Percentiles rank a stretch among this genome's conserved stretches.
phyloP scores from a whole-genome alignment of 768 basidiomycete genomes.

The Lactarius quietus region DNA sequence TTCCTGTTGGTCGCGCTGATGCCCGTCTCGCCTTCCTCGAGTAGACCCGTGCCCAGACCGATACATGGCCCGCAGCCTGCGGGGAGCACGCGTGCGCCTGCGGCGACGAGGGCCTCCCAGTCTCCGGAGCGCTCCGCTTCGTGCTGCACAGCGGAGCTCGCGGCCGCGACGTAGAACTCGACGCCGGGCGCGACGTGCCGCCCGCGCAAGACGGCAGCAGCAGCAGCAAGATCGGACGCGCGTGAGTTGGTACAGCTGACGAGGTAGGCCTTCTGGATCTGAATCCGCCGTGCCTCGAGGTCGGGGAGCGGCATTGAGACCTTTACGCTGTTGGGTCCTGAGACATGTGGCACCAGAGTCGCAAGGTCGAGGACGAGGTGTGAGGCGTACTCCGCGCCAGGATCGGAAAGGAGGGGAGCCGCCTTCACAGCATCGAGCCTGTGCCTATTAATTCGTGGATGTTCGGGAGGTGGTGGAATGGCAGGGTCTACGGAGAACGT shows the following conservation, averaged over 20 bases:
- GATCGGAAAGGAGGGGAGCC: conserved; percentile 60
- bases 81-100: conserved; percentile 90
- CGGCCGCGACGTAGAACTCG: conserved; percentile 97
- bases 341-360: conserved; percentile 91
- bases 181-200: conserved; percentile 81
- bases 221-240: conserved; percentile 89
- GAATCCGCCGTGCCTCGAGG: conserved; percentile 68
- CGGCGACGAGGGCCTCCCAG: conserved; percentile 82
- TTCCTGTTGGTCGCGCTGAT: conserved; percentile 99
- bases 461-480: conserved; percentile 72
- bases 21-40: conserved; percentile 93
- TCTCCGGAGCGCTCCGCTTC: conserved; percentile 84
- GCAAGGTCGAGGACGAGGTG: conserved; percentile 91
- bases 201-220: conserved; percentile 84
- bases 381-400: conserved; percentile 75
- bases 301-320: conserved; percentile 87
- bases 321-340: conserved; percentile 98
- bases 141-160: conserved; percentile 85
- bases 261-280: conserved; percentile 96
- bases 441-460: conserved; percentile 78
- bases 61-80: conserved; percentile 99
- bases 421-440: conserved; percentile 65
- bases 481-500: conserved; percentile 56
- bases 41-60: conserved; percentile 85
- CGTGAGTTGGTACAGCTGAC: conserved; percentile 98